Conservation (phyloP, 148 eudicot species). For the Fagopyrum homotropicum region DNA sequence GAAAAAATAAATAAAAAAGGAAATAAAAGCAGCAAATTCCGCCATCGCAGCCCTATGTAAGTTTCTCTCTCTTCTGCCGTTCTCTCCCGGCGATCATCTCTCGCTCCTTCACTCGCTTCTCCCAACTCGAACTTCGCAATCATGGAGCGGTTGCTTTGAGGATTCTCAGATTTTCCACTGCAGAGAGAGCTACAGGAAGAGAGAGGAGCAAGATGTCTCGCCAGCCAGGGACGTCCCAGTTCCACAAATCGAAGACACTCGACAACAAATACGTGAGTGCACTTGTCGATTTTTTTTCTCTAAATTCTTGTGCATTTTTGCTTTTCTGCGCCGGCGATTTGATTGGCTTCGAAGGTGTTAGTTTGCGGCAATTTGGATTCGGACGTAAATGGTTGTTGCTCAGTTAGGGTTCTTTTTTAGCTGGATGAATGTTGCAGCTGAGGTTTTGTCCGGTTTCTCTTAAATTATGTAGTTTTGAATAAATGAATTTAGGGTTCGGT, state of each 20-base stretch:
- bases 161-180: not conserved
- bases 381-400: not conserved
- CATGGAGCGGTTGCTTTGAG: slow-evolving; percentile 4
- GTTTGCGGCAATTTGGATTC: slow-evolving; percentile 3
- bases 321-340: not conserved
- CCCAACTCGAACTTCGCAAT: slow-evolving; percentile 1
- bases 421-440: not conserved
- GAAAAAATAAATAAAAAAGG: not conserved
- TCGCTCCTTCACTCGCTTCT: slow-evolving; percentile 1
- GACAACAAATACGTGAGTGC: slow-evolving; percentile 84
- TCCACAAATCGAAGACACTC: slow-evolving; percentile 87
- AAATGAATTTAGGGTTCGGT: not conserved
- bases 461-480: not conserved
- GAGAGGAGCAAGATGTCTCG: slow-evolving; percentile 53
- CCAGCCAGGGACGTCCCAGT: slow-evolving; percentile 51
- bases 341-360: not conserved
- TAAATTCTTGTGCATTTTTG: not conserved
- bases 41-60: slow-evolving; percentile 9
- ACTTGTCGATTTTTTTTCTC: not conserved
- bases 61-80: slow-evolving; percentile 4
- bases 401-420: not conserved
- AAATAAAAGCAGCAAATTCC: slow-evolving; percentile 2
- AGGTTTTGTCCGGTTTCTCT: not conserved
- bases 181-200: slow-evolving; percentile 1
- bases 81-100: slow-evolving; percentile 12